Evolutionary conservation across 176 grass and related monocot genomes (phyloP), one percentile per base, ranked within the genome.

Genomic region (Leersia perrieri): DNA sequence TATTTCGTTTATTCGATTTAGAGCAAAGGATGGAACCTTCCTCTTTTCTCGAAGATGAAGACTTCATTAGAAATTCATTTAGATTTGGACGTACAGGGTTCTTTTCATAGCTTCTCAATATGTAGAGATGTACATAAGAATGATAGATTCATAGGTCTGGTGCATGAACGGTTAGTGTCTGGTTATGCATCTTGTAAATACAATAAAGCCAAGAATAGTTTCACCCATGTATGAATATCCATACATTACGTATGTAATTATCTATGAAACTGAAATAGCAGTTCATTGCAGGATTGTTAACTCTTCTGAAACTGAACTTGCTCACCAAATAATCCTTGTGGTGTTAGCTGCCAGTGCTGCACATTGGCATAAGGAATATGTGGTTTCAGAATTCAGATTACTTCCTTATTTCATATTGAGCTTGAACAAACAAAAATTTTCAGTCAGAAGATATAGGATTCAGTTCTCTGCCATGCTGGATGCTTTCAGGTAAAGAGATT

Each of bases 31-130:
- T 2, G 15, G n/a, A 12, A 8, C 65, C 51, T 58, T 70, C 32
- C 26, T 65, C 68, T 70, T 77, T 30, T 57, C 55, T 77, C 13
- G 16, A 72, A 60, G 10, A 61, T 45, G 55, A 66, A 29, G 61
- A 35, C 22, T 60, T 83, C 60, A 38, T 47, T 23, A 9, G 33
- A 64, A 72, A 41, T 65, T 58, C 80, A 78, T 78, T 88, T 58
- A 77, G 42, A 49, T 66, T 72, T 60, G 33, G 42, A 12, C 58
- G 58, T 33, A 83, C 31, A 77, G 27, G 13, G 44, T 83, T 71
- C 36, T 53, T 51, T 72, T 58, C 22, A 9, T 77, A 41, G 70
- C 62, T 49, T 89, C 70, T 89, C 42, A 63, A 75, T 84, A 63
- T 28, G 70, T 63, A 75, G 63, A 25, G 35, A 40, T 75, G 39